Evolutionary conservation across 192 early-diverging fungal genomes (phyloP), one percentile per base, ranked within the genome.

Genomic region (Geranomyces variabilis): DNA sequence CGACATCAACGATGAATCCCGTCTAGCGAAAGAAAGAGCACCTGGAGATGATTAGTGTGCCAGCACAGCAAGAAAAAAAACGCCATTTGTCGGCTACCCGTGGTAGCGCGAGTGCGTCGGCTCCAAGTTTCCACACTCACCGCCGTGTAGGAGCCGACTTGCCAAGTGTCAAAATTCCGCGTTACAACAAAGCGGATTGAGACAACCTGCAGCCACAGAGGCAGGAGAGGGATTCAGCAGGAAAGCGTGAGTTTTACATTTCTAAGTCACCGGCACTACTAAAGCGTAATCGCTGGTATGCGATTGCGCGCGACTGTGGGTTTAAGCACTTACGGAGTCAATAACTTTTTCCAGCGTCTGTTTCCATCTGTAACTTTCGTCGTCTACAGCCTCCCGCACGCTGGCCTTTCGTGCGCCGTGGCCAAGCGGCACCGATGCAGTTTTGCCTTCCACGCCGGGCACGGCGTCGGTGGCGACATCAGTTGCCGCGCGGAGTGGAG

Each of bases 1-100:
- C 79, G 30, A 85, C 85, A 76, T 92, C 91, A 14, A 92, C 90
- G 65, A 92, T 87, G 77, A 92, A 92, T 12, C 91, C 91, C 22
- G 89, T 87, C 47, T 90, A 86, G 69, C 10, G 46, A 47, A 13
- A n/a, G n/a, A n/a, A n/a, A n/a, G n/a, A n/a, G n/a, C n/a, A n/a
- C n/a, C 89, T 82, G 64, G 86, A 89, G 2, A 83, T 87, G 36
- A 60, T n/a, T n/a, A n/a, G n/a, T n/a, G n/a, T n/a, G n/a, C n/a
- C n/a, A n/a, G n/a, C n/a, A n/a, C n/a, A n/a, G n/a, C n/a, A n/a
- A n/a, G n/a, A n/a, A n/a, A n/a, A n/a, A n/a, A n/a, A n/a, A n/a
- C n/a, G n/a, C n/a, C n/a, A n/a, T n/a, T n/a, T n/a, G n/a, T n/a
- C n/a, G n/a, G n/a, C n/a, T n/a, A n/a, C n/a, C n/a, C n/a, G n/a